These are phyloP conservation scores for Fusarium oxysporum DNA, from an alignment of 2,329 filamentous ascomycete species.

Conservation along the genomic window DNA sequence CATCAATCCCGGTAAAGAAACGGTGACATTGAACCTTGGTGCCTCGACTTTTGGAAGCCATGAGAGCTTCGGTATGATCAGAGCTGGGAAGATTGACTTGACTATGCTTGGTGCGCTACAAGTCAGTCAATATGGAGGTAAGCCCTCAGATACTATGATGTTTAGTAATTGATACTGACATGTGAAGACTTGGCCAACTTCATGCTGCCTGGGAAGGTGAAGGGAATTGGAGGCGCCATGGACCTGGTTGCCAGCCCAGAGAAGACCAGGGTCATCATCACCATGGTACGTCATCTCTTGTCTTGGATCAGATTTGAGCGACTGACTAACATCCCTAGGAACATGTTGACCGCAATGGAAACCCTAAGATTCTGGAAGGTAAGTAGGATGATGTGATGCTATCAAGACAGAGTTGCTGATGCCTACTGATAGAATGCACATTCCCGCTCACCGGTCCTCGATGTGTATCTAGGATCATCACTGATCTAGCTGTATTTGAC, in stretches of 20 bases:
- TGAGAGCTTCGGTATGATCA: constrained; percentile 85
- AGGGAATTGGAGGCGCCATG: constrained; percentile 94
- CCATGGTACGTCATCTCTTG: constrained; percentile 64
- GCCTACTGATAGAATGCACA: constrained; percentile 65
- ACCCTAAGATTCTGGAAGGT: constrained; percentile 90
- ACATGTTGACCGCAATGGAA: constrained; percentile 93
- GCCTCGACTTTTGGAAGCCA: constrained; percentile 85
- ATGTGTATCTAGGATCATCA: constrained; percentile 90
- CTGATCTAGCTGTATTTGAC: constrained; percentile 64
- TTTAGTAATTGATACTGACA: background rate
- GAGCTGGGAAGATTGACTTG: constrained; percentile 82
- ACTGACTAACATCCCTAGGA: constrained; percentile 56
- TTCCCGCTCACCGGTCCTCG: constrained; percentile 88
- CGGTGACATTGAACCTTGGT: constrained; percentile 81
- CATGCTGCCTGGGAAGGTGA: constrained; percentile 92
- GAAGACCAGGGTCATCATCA: constrained; percentile 88
- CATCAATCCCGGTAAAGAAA: constrained; percentile 93
- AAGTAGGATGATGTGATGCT: background rate
- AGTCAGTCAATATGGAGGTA: constrained; percentile 71
- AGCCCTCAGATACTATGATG: too few relatives aligned
- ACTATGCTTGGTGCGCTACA: constrained; percentile 92
- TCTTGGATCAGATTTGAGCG: background rate
- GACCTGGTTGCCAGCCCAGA: constrained; percentile 88
- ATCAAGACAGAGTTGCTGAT: background rate
- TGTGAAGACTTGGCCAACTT: constrained; percentile 81